Percentiles rank a stretch among this genome's conserved stretches.
Conservation (phyloP, 306 rosid species). For the Cucurbita argyrosperma region DNA sequence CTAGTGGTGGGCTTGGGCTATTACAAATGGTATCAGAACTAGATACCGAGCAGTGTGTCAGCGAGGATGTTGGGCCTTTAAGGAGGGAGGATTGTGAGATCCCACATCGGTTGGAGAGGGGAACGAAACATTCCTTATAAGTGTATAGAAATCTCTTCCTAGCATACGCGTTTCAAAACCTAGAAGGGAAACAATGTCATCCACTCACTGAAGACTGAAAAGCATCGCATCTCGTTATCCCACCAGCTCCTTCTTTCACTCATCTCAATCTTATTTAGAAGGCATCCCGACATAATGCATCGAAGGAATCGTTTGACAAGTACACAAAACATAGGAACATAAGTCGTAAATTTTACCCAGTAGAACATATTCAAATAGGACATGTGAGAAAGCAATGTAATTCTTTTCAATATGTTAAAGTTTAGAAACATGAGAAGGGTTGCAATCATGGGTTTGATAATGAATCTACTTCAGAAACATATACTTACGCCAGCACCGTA, state of each 20-base stretch:
- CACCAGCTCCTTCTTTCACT: not conserved
- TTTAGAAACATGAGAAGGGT: not conserved
- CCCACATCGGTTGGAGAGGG: no score
- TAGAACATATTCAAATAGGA: not conserved
- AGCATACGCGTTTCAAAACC: no score
- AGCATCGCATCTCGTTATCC: not conserved
- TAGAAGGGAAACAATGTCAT: no score
- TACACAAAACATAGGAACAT: not conserved
- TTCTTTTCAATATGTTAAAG: not conserved
- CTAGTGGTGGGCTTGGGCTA: no score
- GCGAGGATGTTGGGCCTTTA: no score
- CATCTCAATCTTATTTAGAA: not conserved
- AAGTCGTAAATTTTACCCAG: not conserved
- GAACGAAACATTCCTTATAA: no score
- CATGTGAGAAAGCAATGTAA: not conserved
- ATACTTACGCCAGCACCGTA: conserved; percentile 88
- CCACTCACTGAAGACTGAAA: no score
- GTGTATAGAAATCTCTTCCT: no score
- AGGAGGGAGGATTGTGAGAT: no score
- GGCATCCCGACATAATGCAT: not conserved
- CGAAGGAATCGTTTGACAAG: not conserved
- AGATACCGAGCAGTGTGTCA: no score
- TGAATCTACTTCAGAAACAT: not conserved
- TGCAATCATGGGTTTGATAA: not conserved
- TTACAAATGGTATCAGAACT: no score